phyloP scores from a whole-genome alignment of 306 rosid genomes.

The Cicer bijugum region DNA sequence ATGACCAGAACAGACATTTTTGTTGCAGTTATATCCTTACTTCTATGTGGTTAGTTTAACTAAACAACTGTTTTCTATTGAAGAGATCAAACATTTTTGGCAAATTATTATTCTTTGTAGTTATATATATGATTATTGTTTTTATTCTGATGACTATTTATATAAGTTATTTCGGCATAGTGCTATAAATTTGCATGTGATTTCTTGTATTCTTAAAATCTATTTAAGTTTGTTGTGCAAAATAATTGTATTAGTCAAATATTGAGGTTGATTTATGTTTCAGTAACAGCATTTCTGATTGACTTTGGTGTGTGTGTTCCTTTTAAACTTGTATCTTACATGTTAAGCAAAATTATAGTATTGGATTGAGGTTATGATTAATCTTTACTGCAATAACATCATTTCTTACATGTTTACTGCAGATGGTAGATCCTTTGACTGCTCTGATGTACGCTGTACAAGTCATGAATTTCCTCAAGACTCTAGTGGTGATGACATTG shows the following conservation, averaged over 20 bases:
- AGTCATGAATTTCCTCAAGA: conserved; percentile 97
- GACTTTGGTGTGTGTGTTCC: conserved; percentile 4
- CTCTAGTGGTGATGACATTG: conserved; percentile 74
- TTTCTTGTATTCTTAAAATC: conserved; percentile 6
- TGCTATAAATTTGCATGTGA: not conserved
- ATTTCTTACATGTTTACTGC: conserved; percentile 40
- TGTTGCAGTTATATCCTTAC: conserved; percentile 26
- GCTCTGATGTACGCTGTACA: conserved; percentile 97
- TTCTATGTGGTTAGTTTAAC: conserved; percentile 14
- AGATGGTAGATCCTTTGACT: conserved; percentile 98
- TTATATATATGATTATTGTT: not conserved
- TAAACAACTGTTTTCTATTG: conserved; percentile 6
- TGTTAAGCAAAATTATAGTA: conserved; percentile 23
- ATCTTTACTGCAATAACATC: conserved; percentile 31
- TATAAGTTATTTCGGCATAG: not conserved
- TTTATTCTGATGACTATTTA: conserved; percentile 32
- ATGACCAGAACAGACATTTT: conserved; percentile 19
- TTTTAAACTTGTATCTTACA: not conserved
- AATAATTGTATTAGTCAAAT: not conserved
- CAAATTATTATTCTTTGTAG: too few relatives aligned
- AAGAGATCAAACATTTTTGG: conserved; percentile 14
- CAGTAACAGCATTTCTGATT: conserved; percentile 22
- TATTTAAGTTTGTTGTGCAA: conserved; percentile 13
- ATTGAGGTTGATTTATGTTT: conserved; percentile 15
- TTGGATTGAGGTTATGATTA: conserved; percentile 30